These are phyloP conservation scores for Vaccinium darrowii DNA, from an alignment of 148 eudicot genomes.

Conservation along the genomic window DNA sequence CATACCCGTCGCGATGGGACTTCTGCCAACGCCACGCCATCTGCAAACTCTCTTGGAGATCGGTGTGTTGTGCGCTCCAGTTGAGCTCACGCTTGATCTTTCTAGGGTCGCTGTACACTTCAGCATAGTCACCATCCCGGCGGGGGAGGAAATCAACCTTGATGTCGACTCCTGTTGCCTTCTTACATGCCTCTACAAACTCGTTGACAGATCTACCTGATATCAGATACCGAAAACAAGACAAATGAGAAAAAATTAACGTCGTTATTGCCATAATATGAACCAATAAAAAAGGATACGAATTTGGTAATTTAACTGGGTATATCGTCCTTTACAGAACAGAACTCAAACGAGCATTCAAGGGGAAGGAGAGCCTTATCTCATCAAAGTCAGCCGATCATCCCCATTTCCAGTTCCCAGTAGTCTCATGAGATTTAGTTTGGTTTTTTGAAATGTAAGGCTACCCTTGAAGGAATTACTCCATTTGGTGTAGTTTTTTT, in stretches of 20 bases:
- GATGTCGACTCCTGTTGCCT: slow-evolving; percentile 41
- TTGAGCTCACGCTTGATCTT: slow-evolving; percentile 43
- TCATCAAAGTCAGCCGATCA: no score
- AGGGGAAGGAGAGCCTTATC: no score
- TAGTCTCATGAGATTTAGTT: neutral
- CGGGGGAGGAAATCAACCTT: slow-evolving; percentile 44
- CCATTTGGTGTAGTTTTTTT: neutral
- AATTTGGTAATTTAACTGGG: no score
- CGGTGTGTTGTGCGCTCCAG: slow-evolving; percentile 39
- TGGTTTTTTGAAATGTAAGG: neutral
- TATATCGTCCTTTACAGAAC: neutral
- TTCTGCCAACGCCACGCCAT: slow-evolving; percentile 57
- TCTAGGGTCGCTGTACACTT: slow-evolving; percentile 45
- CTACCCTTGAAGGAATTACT: neutral
- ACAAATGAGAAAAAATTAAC: neutral
- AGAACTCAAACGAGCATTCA: neutral
- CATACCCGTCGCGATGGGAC: slow-evolving; percentile 36
- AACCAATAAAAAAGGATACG: no score
- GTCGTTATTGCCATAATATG: neutral
- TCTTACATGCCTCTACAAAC: slow-evolving; percentile 52
- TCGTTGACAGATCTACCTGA: slow-evolving; percentile 52
- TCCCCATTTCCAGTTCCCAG: neutral
- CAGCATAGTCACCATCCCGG: slow-evolving; percentile 52
- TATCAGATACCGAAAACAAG: neutral
- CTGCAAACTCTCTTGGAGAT: slow-evolving; percentile 42